Percentiles rank a stretch among this genome's conserved stretches.
Conservation (phyloP, 78 protist genomes). For the Emiliania huxleyi region DNA sequence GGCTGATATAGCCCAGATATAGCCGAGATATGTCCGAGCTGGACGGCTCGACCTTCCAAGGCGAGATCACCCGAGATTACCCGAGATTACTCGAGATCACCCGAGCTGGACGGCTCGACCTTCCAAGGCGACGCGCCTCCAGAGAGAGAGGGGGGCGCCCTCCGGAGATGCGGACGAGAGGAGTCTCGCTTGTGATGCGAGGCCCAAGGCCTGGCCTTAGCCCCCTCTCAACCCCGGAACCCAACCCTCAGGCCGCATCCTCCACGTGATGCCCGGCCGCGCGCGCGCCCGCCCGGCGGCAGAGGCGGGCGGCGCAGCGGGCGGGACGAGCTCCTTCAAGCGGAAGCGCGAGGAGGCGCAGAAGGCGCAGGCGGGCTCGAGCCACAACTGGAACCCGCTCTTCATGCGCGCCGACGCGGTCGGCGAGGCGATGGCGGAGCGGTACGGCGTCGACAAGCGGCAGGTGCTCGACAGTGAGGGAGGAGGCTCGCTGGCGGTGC, state of each 20-base stretch:
- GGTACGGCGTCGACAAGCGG: conserved; percentile 62
- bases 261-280: conserved; percentile 83
- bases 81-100: not conserved
- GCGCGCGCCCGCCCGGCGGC: not conserved
- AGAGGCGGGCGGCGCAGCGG: not conserved
- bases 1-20: too few species aligned
- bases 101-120: conserved; percentile 42
- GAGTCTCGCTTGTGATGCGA: too few species aligned
- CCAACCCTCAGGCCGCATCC: too few species aligned
- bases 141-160: too few species aligned
- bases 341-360: conserved; percentile 38
- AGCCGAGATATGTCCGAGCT: not conserved
- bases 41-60: conserved; percentile 63
- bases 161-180: too few species aligned
- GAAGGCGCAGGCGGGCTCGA: conserved; percentile 40
- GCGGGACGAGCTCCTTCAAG: conserved; percentile 53
- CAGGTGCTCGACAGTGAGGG: conserved; percentile 61
- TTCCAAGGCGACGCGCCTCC: too few species aligned
- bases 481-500: conserved; percentile 58
- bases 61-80: too few species aligned
- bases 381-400: conserved; percentile 87
- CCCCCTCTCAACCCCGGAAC: too few species aligned
- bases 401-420: conserved; percentile 86
- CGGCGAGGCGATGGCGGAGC: conserved; percentile 71
- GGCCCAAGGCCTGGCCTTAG: too few species aligned